Evolutionary conservation across 1,139 yeast species (phyloP), one percentile per base, ranked within the genome.

Genomic region (Pichia sp.): DNA sequence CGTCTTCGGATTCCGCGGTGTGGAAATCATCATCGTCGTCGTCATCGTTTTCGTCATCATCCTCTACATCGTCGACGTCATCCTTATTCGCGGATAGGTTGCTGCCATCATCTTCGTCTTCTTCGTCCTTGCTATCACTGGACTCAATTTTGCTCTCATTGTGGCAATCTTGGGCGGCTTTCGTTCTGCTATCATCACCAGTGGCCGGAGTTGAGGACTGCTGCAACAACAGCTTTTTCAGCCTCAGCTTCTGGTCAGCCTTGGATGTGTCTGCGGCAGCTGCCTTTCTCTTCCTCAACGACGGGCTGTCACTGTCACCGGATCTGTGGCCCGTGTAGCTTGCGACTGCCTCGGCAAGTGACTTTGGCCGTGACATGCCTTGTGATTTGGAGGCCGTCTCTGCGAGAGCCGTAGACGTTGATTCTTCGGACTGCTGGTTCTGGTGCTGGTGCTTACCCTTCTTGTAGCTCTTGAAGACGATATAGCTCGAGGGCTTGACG

Each of bases 281-380:
- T 39, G 9, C 30, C 34, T 45, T 46, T 19, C 39, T 44, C 48
- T 46, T 44, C 37, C 48, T 48, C 39, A n/a, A 8, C 25, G 36
- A 46, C 51, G 65, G 69, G 58, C 67, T 66, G 55, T 74, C 76
- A 44, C 68, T 67, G 54, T 72, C 74, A 22, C 75, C 63, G 59
- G 74, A 76, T 60, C 74, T 77, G 59, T 73, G 74, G 22, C 83
- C 83, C 0, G 83, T 75, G 62, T 80, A 80, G 2, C 79, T 76
- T 8, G 83, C 83, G 37, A 80, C 79, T 2, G 85, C 85, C 62
- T 79, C 84, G 3, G 83, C 83, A 78, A 80, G 73, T 30, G 82
- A 75, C 57, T 68, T 73, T 4, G 82, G 81, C 58, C 74, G 72
- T 30, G 55, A 49, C 54, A 51, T 55, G 39, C 44, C n/a, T 34